These are phyloP conservation scores for Nicotiana noctiflora DNA, from an alignment of 257 asterid species.

Conservation along the genomic window DNA sequence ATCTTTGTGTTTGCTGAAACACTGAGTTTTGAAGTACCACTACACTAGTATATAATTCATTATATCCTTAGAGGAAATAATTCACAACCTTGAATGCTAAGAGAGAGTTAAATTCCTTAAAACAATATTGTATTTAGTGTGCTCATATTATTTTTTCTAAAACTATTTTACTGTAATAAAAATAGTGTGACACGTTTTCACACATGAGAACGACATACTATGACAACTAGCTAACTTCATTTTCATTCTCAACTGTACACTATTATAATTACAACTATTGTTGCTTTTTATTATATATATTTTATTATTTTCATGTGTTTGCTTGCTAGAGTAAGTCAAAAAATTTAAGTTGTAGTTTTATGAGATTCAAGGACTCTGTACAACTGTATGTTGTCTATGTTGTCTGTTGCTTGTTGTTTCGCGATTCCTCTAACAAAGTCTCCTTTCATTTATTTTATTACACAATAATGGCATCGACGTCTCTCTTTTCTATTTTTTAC, in stretches of 20 bases:
- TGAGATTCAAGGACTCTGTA: background rate
- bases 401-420: background rate
- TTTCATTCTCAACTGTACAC: background rate
- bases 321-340: background rate
- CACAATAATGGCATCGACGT: too few species aligned
- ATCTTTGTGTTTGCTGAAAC: too few species aligned
- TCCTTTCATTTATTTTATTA: too few species aligned
- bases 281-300: background rate
- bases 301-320: background rate
- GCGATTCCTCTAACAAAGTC: background rate
- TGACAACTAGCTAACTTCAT: background rate
- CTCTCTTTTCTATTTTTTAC: too few species aligned
- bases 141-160: too few species aligned
- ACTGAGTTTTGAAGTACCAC: too few species aligned
- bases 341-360: background rate
- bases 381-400: background rate
- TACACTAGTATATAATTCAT: too few species aligned
- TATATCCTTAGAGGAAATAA: too few species aligned
- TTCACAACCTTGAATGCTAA: too few species aligned
- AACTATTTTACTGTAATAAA: too few species aligned
- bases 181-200: constrained; percentile 1
- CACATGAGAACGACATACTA: background rate
- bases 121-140: too few species aligned
- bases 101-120: too few species aligned
- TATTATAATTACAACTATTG: background rate